Conservation (phyloP, 176 grass and related monocot genomes). For the Hordeum marinum region DNA sequence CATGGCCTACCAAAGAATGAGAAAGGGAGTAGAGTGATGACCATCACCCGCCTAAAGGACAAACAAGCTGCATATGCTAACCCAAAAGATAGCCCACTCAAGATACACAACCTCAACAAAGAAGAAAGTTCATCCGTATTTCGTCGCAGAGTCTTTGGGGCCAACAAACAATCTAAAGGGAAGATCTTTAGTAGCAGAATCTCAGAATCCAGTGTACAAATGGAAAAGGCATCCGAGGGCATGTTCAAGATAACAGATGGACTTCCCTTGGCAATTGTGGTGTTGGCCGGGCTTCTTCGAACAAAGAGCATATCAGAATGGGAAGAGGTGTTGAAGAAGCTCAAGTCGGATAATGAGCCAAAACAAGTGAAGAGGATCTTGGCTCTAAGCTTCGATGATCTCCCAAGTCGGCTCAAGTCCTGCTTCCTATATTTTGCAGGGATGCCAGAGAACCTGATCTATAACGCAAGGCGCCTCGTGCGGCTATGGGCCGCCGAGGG, state of each 20-base stretch:
- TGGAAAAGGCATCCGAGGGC: neutral
- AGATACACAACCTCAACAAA: neutral
- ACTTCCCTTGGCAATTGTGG: constrained; percentile 29
- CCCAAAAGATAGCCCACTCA: neutral
- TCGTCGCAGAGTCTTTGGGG: neutral
- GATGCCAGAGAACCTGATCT: constrained; percentile 16
- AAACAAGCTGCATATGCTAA: constrained; percentile 23
- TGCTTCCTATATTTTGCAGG: constrained; percentile 40
- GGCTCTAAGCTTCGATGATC: constrained; percentile 32
- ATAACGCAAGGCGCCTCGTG: neutral
- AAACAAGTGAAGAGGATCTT: constrained; percentile 7
- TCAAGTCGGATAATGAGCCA: neutral
- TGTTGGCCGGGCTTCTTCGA: constrained; percentile 27
- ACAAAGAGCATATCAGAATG: neutral
- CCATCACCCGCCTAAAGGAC: constrained; percentile 22
- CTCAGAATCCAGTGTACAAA: neutral
- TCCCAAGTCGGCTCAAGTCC: constrained; percentile 23
- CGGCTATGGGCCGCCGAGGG: constrained; percentile 40
- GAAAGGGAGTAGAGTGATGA: constrained; percentile 22
- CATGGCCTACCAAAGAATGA: neutral
- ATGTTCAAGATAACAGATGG: constrained; percentile 26
- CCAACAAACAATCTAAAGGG: neutral
- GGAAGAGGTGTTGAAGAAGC: neutral
- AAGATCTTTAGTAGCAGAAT: neutral
- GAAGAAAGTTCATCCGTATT: neutral